Base-by-base conservation (phyloP, 768 basidiomycete genomes). In the Galerina marginata region DNA sequence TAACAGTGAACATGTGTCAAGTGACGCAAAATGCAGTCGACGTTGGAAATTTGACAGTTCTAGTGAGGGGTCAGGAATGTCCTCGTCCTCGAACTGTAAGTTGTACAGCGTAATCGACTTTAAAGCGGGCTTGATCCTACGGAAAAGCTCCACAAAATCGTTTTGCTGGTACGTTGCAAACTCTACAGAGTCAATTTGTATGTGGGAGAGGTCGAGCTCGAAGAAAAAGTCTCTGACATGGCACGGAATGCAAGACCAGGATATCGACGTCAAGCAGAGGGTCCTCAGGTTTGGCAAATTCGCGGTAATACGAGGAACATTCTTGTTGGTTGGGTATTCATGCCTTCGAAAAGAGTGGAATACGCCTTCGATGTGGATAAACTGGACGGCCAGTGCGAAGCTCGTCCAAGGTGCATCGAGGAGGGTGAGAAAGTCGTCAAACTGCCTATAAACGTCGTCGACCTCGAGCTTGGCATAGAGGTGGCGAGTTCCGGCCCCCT, bases 381-480 rank as follows among this genome's bases (percentile, higher is more conserved):
- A 56, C 14, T 56, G 11, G 36, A 47, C 26, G n/a, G 45, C 45
- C 29, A 46, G 4, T 20, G 43, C 16, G 20, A 56, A 46, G 25
- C 25, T 56, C 33, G 55, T 56, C 55, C 55, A 56, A 14, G 55
- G 55, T 29, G 25, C 44, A 20, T 56, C 55, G 23, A 56, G 25
- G 43, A 56, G 55, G 33, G 20, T n/a, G 26, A 56, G 36, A 25
- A 46, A 47, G 26, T 4, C 12, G 43, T 25, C 16, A n/a, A 45
- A 45, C 26, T 46, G 23, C 4, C 44, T 29, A 9, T 56, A 11
- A n/a, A 36, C 29, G 16, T 14, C 25, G 11, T 42, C n/a, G 40
- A 20, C 2, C 20, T 20, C 20, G 20, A 20, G 20, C 20, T 20
- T 20, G 20, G 20, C 20, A 20, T 20, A 20, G 20, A 20, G 20